A percentile compares a stretch with the other conserved stretches of the same genome.
Evolutionary conservation across 345 rosid genomes (phyloP).

Genomic region (Adansonia digitata): DNA sequence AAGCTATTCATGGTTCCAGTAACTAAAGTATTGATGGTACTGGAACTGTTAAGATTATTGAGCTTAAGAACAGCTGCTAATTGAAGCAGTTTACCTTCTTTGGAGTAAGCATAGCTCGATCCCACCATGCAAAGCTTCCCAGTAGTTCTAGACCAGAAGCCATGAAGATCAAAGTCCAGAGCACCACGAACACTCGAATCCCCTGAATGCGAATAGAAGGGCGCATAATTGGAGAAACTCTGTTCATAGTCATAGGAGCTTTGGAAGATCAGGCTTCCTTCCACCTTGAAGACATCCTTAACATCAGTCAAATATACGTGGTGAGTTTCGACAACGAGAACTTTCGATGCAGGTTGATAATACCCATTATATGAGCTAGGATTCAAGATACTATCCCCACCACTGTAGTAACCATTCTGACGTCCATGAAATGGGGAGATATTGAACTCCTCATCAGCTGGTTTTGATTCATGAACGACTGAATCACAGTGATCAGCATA

Average conservation of each 20-base stretch:
- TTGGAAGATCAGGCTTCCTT: conserved; percentile 17
- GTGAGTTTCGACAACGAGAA: neutral
- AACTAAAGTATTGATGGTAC: conserved; percentile 31
- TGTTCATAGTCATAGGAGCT: neutral
- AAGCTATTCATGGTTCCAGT: conserved; percentile 40
- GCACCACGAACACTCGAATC: neutral
- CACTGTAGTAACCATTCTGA: conserved; percentile 4
- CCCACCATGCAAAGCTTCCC: conserved; percentile 53
- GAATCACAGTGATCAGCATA: neutral
- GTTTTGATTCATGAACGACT: neutral
- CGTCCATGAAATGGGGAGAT: neutral
- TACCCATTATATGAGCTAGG: neutral
- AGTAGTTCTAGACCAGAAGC: conserved; percentile 44
- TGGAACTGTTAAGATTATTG: conserved; percentile 20
- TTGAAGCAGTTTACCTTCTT: conserved; percentile 3
- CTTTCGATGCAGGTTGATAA: neutral
- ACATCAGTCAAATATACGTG: conserved; percentile 8
- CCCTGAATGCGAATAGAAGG: neutral
- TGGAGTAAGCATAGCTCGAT: conserved; percentile 9
- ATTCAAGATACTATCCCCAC: neutral
- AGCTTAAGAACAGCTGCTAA: conserved; percentile 39
- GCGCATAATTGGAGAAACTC: neutral
- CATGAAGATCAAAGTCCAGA: conserved; percentile 28
- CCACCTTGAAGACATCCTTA: conserved; percentile 19
- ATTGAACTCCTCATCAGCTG: neutral